Evolutionary conservation across 345 rosid genomes (phyloP).

Genomic region (Dipteronia dyeriana): DNA sequence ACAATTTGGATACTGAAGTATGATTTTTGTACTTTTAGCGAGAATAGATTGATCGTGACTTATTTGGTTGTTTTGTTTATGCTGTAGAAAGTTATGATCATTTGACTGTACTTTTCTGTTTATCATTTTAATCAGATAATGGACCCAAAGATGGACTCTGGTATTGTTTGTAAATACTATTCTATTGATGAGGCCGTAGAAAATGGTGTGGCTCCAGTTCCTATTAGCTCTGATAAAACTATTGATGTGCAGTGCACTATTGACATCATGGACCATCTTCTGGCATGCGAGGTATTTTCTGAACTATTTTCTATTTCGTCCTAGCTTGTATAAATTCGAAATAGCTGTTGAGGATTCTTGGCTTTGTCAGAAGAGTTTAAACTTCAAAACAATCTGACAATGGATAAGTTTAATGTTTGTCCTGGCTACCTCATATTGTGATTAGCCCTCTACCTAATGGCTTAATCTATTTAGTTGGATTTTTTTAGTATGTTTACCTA

Average conservation of each 20-base stretch:
- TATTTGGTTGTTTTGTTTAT: neutral
- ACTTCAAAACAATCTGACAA: neutral
- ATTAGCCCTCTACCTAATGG: neutral
- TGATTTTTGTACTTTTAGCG: neutral
- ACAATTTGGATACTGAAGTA: neutral
- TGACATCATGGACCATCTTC: constrained; percentile 94
- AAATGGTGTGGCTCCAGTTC: constrained; percentile 83
- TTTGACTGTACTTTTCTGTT: constrained; percentile 9
- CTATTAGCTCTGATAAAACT: constrained; percentile 65
- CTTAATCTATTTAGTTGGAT: neutral
- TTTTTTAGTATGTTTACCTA: neutral
- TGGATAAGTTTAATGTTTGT: neutral
- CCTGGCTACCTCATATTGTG: neutral
- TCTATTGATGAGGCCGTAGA: constrained; percentile 95
- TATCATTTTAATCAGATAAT: constrained; percentile 59
- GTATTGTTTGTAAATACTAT: constrained; percentile 71
- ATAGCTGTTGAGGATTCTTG: constrained; percentile 7
- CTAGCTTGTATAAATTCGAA: neutral
- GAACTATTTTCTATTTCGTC: neutral
- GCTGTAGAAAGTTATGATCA: constrained; percentile 3
- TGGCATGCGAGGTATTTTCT: constrained; percentile 82
- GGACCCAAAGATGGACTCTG: constrained; percentile 99
- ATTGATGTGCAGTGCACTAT: constrained; percentile 69
- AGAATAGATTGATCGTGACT: neutral
- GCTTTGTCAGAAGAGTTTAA: neutral